Base-by-base conservation (phyloP, 2,329 filamentous ascomycete genomes). In the Talaromyces rugulosus region DNA sequence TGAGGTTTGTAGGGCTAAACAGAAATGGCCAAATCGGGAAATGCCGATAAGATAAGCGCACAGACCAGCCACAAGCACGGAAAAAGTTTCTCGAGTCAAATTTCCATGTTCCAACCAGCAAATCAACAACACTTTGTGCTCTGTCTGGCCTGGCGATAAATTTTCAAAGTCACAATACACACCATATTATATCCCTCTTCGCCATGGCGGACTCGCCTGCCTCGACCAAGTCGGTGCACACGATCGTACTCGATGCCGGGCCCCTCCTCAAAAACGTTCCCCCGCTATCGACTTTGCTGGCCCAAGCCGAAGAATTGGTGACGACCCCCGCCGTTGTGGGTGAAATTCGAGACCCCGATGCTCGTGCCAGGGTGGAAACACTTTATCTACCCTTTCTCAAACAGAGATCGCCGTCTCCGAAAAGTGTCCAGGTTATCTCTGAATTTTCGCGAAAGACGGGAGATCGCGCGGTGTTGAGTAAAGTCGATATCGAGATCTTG, bases 231-330 rank as follows among this genome's bases (percentile, higher is more conserved):
- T 84, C 88, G 0, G 87, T 96, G 56, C 88, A 96, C 78, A 89
- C 89, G 59, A 86, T 98, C 58, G 85, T 98, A 31, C 84, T 99
- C 67, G 95, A 99, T 73, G 90, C 95, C 3, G 94, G 93, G 30
- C 92, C 94, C 7, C 87, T 99, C 64, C 93, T 99, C 75, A 94
- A 94, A 74, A 97, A 97, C 78, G 89, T 95, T 66, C 92, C 94
- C 12, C 82, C 91, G 11, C 86, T 95, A 28, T 96, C 91, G 53
- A 91, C 90, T 0, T 86, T 99, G 11, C 81, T 96, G 58, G 83
- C 85, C 42, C 87, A 91, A 73, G 88, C 92, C 55, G 88, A 95
- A 70, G 81, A 84, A 63, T 83, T 97, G 50, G 86, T 92, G 70
- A 97, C 92, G 1, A 90, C 94, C 0, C 92, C 93, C 0, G 88